Base-by-base conservation (phyloP, 805 yeast species). In the Trichomonascus vanleenenianus region DNA sequence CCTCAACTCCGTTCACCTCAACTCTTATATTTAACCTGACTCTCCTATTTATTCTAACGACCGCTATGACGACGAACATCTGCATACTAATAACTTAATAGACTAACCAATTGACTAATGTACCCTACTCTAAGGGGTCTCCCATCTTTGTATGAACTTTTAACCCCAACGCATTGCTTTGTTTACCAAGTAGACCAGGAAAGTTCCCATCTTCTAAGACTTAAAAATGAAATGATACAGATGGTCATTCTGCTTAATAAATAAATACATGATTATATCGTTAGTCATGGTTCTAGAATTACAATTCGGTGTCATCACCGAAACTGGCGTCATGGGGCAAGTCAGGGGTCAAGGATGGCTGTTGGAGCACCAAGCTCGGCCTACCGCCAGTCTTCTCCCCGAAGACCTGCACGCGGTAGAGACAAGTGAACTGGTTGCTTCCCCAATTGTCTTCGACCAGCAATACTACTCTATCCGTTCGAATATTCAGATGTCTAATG, bases 371-470 rank as follows among this genome's bases (percentile, higher is more conserved):
- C 4, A 22, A 5, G 8, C 8, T 22, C 8, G 22, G 16, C 8
- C 35, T 10, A 10, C 6, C 6, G 11, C 35, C 37, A 36, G 33
- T 19, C 19, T 30, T 32, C 6, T 31, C 41, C 2, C 65, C 65
- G 46, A 55, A 59, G 10, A 59, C 60, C 31, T 54, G 46, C 4
- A 58, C 50, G 42, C 60, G 52, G 45, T 62, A 62, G 7, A 62
- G 37, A 48, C 66, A 62, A 7, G 64, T 62, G 43, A 39, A 55
- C n/a, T 44, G 47, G n/a, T 48, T 48, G 30, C 50, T 49, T 1
- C 67, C 67, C 65, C 66, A 63, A 48, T 62, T 62, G 38, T 55
- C 55, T 8, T 50, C 55, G 35, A 62, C 47, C 18, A 44, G 45
- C 39, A 62, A 49, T 14, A 52, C 50, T 9, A 62, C 53, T 25